Percentiles rank a stretch among this genome's conserved stretches.
Conservation (phyloP, 768 basidiomycete genomes). For the Lentinula detonsa region DNA sequence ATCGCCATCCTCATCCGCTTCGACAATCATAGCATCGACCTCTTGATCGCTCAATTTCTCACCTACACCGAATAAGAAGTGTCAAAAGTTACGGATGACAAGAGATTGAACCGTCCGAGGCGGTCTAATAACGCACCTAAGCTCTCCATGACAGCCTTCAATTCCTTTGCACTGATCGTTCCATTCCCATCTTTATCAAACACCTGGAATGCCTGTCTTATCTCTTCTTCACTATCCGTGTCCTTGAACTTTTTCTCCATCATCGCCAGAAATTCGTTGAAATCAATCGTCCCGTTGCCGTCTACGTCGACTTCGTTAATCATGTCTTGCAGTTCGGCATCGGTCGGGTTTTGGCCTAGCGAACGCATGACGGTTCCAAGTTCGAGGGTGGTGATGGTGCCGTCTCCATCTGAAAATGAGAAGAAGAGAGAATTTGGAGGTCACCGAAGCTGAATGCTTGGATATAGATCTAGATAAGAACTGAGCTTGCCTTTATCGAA, state of each 20-base stretch:
- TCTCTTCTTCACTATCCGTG: conserved; percentile 37
- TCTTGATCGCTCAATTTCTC: conserved; percentile 26
- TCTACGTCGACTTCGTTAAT: conserved; percentile 39
- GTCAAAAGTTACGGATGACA: neutral
- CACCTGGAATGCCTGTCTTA: conserved; percentile 37
- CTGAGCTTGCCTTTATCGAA: conserved; percentile 21
- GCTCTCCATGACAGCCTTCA: conserved; percentile 22
- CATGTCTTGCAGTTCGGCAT: conserved; percentile 42
- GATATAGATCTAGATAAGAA: too few relatives aligned
- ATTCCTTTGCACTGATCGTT: conserved; percentile 19
- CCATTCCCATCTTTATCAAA: conserved; percentile 22
- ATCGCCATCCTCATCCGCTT: conserved; percentile 77
- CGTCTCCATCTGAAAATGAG: conserved; percentile 33
- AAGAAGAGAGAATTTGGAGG: neutral
- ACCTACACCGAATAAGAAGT: conserved; percentile 11
- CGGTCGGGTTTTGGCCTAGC: conserved; percentile 43
- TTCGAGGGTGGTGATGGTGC: conserved; percentile 44
- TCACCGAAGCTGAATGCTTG: neutral
- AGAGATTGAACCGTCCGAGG: neutral
- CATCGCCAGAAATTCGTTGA: conserved; percentile 40
- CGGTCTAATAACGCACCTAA: conserved; percentile 12
- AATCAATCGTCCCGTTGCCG: conserved; percentile 37
- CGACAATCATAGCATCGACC: conserved; percentile 27
- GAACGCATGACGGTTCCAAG: conserved; percentile 44
- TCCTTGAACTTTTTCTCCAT: conserved; percentile 38